phyloP scores from a whole-genome alignment of 2,329 filamentous ascomycete genomes.

The Tolypocladium album region DNA sequence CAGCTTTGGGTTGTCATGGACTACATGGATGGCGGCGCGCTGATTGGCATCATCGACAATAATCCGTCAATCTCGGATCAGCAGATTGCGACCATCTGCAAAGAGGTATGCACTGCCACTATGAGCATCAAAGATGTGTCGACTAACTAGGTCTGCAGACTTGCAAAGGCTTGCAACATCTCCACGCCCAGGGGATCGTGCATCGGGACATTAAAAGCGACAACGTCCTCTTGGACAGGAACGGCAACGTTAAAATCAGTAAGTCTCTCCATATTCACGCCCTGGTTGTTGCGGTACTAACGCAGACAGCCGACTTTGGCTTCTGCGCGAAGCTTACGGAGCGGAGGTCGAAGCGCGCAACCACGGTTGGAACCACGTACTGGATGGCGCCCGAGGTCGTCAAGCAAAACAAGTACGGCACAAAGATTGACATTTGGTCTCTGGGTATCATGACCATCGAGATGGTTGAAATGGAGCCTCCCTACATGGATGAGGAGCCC shows the following conservation, averaged over 20 bases:
- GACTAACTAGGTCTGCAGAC: constrained; percentile 47
- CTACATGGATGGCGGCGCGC: constrained; percentile 95
- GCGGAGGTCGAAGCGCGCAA: constrained; percentile 91
- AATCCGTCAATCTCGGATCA: constrained; percentile 89
- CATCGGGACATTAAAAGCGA: constrained; percentile 99
- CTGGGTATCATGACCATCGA: constrained; percentile 99
- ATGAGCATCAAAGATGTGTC: not conserved
- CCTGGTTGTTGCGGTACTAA: not conserved
- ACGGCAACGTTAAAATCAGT: constrained; percentile 97
- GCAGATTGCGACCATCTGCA: constrained; percentile 94
- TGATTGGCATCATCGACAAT: constrained; percentile 98
- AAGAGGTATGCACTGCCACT: constrained; percentile 57
- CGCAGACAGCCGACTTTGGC: constrained; percentile 80
- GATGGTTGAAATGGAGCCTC: constrained; percentile 98
- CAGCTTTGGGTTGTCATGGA: constrained; percentile 99
- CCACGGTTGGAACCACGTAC: constrained; percentile 98
- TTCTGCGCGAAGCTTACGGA: constrained; percentile 99
- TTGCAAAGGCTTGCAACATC: constrained; percentile 85
- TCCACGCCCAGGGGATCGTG: constrained; percentile 94
- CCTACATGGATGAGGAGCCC: constrained; percentile 95
- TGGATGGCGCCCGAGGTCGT: constrained; percentile 99
- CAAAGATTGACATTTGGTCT: constrained; percentile 98
- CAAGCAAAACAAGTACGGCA: constrained; percentile 97
- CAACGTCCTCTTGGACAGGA: constrained; percentile 88
- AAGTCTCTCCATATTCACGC: constrained; percentile 26